Evolutionary conservation across 305 asterid genomes (phyloP).

Genomic region (Fraxinus sp.): DNA sequence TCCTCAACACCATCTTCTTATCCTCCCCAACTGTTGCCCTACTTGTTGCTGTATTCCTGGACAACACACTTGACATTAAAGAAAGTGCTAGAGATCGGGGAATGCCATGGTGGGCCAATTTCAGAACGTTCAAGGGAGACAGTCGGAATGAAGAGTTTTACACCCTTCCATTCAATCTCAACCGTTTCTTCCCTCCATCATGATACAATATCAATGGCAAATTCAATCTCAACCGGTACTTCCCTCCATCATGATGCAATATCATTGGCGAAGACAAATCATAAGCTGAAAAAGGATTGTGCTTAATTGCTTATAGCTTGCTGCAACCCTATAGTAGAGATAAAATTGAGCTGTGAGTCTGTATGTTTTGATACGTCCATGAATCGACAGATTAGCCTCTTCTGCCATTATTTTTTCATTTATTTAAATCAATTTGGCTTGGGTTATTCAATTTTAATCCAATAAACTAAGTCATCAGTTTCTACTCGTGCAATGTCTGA

Average conservation of each 20-base stretch:
- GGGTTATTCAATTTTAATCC: slow-evolving; percentile 58
- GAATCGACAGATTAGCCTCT: slow-evolving; percentile 43
- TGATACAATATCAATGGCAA: slow-evolving; percentile 25
- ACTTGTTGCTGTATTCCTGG: slow-evolving; percentile 71
- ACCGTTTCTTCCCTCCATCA: slow-evolving; percentile 95
- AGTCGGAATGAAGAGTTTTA: slow-evolving; percentile 93
- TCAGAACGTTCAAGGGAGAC: slow-evolving; percentile 88
- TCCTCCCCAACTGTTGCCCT: slow-evolving; percentile 90
- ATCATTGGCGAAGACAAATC: background rate
- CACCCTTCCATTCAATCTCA: slow-evolving; percentile 93
- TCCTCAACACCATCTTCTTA: slow-evolving; percentile 76
- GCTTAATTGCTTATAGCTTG: background rate
- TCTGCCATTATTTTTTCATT: slow-evolving; percentile 58
- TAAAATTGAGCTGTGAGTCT: slow-evolving; percentile 15
- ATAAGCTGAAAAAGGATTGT: slow-evolving; percentile 5
- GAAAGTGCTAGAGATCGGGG: slow-evolving; percentile 93
- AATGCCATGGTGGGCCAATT: slow-evolving; percentile 99
- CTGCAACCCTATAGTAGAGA: background rate
- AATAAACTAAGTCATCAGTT: slow-evolving; percentile 9
- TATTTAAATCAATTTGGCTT: slow-evolving; percentile 28
- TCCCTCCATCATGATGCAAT: slow-evolving; percentile 76
- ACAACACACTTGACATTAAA: slow-evolving; percentile 90
- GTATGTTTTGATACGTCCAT: slow-evolving; percentile 20
- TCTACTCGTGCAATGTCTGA: slow-evolving; percentile 8
- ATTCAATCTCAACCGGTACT: slow-evolving; percentile 85